Evolutionary conservation across 139 green algal species (phyloP), one percentile per base, ranked within the genome.

Genomic region (Edaphochlamys debaryana): DNA sequence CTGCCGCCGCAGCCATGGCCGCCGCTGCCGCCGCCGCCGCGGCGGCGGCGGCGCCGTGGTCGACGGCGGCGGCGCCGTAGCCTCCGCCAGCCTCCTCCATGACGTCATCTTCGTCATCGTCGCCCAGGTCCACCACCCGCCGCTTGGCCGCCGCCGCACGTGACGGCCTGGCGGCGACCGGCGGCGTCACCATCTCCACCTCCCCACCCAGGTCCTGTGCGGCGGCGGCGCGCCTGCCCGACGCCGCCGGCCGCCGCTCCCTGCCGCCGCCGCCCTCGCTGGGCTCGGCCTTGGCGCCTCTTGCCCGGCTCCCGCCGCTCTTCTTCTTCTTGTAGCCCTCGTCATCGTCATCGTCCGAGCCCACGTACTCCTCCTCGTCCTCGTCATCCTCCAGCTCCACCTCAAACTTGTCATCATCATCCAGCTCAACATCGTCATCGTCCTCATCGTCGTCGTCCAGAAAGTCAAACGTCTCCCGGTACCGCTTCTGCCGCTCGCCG

Each of bases 321-420:
- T n/a, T n/a, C n/a, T n/a, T n/a, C n/a, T n/a, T n/a, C n/a, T n/a
- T n/a, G n/a, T n/a, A n/a, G n/a, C n/a, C n/a, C 4, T 48, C 54
- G 27, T 45, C 73, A 29, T 25, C 73, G 11, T 72, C 75, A 30
- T 71, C 75, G 30, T 71, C 75, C 22, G 40, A 38, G 9, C 68
- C 62, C 5, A 48, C 75, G 19, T 40, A 69, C 54, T 81, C 75
- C n/a, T 71, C 75, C 60, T 81, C 60, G 30, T 81, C 75, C 48
- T 78, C 70, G 54, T 71, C 60, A 36, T 67, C 60, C 60, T 81
- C 75, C 34, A 45, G 34, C 4, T n/a, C 64, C 34, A 45, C 30
- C 8, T 63, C n/a, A 25, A 38, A 38, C n/a, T 67, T n/a, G 1
- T 67, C 60, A 20, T 67, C 60, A 4, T 17, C 13, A 30, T 67